phyloP scores from a whole-genome alignment of 768 basidiomycete species.

The Kwoniella sp. region DNA sequence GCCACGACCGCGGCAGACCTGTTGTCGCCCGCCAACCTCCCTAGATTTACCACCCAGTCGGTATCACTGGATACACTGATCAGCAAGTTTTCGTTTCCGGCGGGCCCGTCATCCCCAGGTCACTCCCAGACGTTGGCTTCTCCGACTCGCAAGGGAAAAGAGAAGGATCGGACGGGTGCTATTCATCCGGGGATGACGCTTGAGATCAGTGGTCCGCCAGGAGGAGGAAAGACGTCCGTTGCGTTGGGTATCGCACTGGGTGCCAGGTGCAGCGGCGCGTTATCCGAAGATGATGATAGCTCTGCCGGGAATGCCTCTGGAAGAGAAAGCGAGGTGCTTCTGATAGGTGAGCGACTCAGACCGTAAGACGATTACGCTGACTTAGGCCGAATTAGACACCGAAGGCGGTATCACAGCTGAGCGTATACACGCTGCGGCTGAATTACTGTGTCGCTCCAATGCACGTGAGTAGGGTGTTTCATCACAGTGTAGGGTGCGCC shows the following conservation, averaged over 20 bases:
- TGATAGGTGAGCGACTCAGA: conserved; percentile 33
- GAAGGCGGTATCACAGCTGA: conserved; percentile 41
- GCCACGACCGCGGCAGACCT: conserved; percentile 27
- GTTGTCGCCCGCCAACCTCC: conserved; percentile 7
- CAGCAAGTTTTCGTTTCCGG: no score
- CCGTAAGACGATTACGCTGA: no score
- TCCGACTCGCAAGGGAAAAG: conserved; percentile 5
- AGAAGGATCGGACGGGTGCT: conserved; percentile 15
- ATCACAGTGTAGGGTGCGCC: no score
- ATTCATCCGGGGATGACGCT: conserved; percentile 39
- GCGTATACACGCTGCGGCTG: conserved; percentile 24
- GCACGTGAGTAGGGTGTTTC: background rate
- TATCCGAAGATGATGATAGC: no score
- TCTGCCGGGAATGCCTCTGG: no score
- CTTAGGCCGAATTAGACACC: no score
- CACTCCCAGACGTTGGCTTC: background rate
- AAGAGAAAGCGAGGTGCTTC: conserved; percentile 34
- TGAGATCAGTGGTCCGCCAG: conserved; percentile 46
- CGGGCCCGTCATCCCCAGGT: background rate
- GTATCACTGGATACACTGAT: conserved; percentile 36
- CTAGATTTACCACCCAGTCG: conserved; percentile 32
- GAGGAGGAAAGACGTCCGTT: conserved; percentile 42
- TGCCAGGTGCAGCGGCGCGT: no score
- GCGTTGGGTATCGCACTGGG: conserved; percentile 27
- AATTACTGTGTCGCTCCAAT: conserved; percentile 8